phyloP scores from a whole-genome alignment of 2,329 filamentous ascomycete species.

The Fusarium gaditjirri region DNA sequence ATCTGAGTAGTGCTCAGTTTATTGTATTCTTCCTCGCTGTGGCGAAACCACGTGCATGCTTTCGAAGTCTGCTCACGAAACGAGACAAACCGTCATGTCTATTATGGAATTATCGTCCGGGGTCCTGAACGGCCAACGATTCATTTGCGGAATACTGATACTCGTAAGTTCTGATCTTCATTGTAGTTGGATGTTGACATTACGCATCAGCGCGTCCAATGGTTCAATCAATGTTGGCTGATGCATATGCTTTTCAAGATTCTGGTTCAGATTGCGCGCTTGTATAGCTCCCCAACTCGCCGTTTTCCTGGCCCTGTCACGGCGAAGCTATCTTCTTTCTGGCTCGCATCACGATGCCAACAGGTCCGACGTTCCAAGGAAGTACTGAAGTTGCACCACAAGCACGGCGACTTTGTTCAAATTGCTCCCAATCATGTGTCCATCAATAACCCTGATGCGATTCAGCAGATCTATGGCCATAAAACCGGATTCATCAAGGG shows the following conservation, averaged over 20 bases:
- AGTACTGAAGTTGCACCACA: neutral
- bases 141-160: neutral
- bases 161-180: neutral
- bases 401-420: neutral
- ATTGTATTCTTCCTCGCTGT: neutral
- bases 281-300: neutral
- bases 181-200: neutral
- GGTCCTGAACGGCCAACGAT: neutral
- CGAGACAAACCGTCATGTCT: neutral
- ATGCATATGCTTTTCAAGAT: neutral
- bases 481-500: neutral
- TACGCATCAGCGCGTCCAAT: accelerated
- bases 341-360: neutral
- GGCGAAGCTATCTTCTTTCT: neutral
- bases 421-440: neutral
- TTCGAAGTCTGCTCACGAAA: neutral
- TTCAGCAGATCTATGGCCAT: neutral
- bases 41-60: neutral
- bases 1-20: neutral
- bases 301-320: neutral
- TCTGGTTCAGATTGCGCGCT: neutral
- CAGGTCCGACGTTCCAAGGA: neutral
- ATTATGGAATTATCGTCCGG: neutral
- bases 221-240: neutral
- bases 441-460: neutral